Percentiles rank a stretch among this genome's conserved stretches.
These are phyloP conservation scores for Salvia hispanica DNA, from an alignment of 257 asterid genomes.

Conservation along the genomic window DNA sequence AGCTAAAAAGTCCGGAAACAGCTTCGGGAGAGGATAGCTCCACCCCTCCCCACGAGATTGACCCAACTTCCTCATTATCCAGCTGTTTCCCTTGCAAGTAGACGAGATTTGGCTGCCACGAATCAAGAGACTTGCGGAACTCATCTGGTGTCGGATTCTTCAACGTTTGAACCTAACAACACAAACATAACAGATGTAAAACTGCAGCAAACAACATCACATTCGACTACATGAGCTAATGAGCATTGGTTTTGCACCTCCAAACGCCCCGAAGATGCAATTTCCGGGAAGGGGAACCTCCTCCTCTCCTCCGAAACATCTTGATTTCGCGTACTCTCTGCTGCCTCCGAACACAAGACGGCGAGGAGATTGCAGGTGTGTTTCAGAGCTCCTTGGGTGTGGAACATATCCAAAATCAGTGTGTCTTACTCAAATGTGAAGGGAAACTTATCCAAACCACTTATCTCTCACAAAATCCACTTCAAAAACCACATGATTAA, in stretches of 20 bases:
- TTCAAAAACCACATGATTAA: conserved; percentile 26
- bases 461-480: conserved; percentile 20
- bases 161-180: conserved; percentile 74
- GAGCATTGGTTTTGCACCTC: conserved; percentile 57
- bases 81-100: conserved; percentile 77
- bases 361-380: conserved; percentile 82
- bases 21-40: conserved; percentile 67
- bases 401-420: conserved; percentile 64
- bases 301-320: conserved; percentile 48
- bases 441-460: background rate
- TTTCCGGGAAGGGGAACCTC: conserved; percentile 68
- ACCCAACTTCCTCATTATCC: conserved; percentile 63
- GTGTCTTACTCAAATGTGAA: conserved; percentile 31
- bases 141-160: conserved; percentile 72
- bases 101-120: conserved; percentile 81
- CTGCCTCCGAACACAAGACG: conserved; percentile 52
- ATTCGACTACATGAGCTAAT: background rate
- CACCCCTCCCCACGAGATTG: conserved; percentile 59
- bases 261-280: conserved; percentile 76
- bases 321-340: conserved; percentile 48
- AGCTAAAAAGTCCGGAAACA: conserved; percentile 60
- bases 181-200: conserved; percentile 20
- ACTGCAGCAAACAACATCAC: background rate
- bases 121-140: conserved; percentile 61
- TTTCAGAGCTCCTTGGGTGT: conserved; percentile 78